These are phyloP conservation scores for Pythium pyrilobum DNA, from an alignment of 352 stramenopile genomes.

Conservation along the genomic window DNA sequence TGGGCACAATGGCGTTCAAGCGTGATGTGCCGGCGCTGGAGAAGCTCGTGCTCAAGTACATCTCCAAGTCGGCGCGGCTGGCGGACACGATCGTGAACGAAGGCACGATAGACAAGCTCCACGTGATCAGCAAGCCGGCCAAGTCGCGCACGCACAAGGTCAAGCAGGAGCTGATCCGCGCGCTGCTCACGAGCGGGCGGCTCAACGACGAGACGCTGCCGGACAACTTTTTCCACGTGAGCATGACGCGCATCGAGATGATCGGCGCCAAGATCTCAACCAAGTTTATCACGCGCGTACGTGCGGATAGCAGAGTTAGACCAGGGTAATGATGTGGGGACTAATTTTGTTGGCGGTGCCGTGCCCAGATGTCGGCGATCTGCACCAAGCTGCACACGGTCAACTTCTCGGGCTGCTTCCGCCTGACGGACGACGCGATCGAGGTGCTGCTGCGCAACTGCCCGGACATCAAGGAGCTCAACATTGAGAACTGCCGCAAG, in stretches of 20 bases:
- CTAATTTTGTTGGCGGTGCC: background rate
- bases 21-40: slow-evolving; percentile 77
- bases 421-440: slow-evolving; percentile 82
- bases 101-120: slow-evolving; percentile 48
- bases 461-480: slow-evolving; percentile 82
- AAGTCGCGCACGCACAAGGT: slow-evolving; percentile 81
- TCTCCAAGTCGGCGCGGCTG: slow-evolving; percentile 76
- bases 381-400: slow-evolving; percentile 83
- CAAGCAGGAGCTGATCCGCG: slow-evolving; percentile 85
- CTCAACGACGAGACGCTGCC: slow-evolving; percentile 82
- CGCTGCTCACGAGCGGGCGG: slow-evolving; percentile 62
- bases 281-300: slow-evolving; percentile 60
- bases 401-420: slow-evolving; percentile 86
- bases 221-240: slow-evolving; percentile 77
- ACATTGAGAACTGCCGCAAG: slow-evolving; percentile 88
- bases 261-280: slow-evolving; percentile 83
- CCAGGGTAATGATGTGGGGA: background rate
- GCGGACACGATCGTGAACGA: slow-evolving; percentile 67
- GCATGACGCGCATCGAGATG: slow-evolving; percentile 83
- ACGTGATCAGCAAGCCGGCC: slow-evolving; percentile 64
- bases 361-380: slow-evolving; percentile 56
- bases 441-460: slow-evolving; percentile 77
- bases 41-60: slow-evolving; percentile 86
- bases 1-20: slow-evolving; percentile 71
- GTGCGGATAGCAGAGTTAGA: background rate